These are phyloP conservation scores for Epichloe festucae DNA, from an alignment of 2,329 filamentous ascomycete genomes.

Conservation along the genomic window DNA sequence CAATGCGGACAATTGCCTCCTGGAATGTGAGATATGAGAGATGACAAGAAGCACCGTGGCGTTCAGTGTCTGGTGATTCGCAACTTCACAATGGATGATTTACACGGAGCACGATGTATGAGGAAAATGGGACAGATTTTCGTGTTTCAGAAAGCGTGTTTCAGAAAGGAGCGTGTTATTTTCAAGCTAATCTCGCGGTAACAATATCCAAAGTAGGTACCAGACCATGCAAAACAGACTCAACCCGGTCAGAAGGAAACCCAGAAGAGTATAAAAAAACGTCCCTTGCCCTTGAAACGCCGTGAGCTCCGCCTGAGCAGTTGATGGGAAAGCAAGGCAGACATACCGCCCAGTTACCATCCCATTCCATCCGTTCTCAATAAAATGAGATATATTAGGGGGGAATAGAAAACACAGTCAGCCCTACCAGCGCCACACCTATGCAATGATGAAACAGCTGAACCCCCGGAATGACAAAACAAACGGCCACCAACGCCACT, in stretches of 20 bases:
- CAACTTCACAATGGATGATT: background rate
- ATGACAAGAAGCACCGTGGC: background rate
- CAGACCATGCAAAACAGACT: background rate
- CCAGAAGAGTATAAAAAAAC: background rate
- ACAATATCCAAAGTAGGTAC: background rate
- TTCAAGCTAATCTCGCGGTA: background rate
- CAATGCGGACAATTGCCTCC: background rate
- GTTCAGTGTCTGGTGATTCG: background rate
- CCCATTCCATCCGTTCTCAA: background rate
- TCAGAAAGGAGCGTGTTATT: background rate
- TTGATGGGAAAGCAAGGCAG: background rate
- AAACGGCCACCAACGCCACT: constrained; percentile 3
- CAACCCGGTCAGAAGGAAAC: background rate
- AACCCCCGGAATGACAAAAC: background rate
- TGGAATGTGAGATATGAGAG: background rate
- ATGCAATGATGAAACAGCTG: constrained; percentile 1
- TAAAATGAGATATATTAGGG: background rate
- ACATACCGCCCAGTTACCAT: background rate
- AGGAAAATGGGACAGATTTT: background rate
- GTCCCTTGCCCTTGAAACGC: background rate
- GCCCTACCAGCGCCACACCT: background rate
- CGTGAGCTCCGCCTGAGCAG: background rate
- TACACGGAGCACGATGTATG: background rate
- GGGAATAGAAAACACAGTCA: background rate
- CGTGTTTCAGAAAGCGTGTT: background rate